phyloP scores from a whole-genome alignment of 2,329 filamentous ascomycete genomes.

The Zasmidium angulare region DNA sequence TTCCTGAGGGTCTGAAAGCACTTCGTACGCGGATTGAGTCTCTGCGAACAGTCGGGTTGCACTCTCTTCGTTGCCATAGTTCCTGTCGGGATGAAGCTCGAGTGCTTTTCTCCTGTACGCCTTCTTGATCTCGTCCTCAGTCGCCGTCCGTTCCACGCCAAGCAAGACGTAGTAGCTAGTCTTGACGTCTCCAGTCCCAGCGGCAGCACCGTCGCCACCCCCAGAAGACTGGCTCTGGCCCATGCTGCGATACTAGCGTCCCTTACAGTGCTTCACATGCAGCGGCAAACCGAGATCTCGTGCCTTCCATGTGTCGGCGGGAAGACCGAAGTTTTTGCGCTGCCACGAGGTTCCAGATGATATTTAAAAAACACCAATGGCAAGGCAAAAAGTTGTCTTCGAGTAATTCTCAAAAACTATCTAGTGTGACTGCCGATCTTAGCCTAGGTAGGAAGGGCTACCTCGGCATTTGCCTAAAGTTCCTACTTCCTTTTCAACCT shows the following conservation, averaged over 20 bases:
- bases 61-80: constrained; percentile 79
- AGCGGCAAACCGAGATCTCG: not conserved
- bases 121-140: constrained; percentile 90
- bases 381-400: no score
- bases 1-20: constrained; percentile 94
- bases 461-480: no score
- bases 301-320: not conserved
- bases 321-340: not conserved
- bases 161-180: constrained; percentile 86
- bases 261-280: not conserved
- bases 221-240: constrained; percentile 48
- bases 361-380: no score
- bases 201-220: constrained; percentile 20
- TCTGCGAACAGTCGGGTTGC: constrained; percentile 87
- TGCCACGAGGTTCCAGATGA: no score
- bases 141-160: constrained; percentile 68
- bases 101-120: constrained; percentile 89
- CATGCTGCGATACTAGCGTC: constrained; percentile 39
- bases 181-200: constrained; percentile 49
- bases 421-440: no score
- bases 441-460: no score
- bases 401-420: no score
- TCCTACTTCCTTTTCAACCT: no score
- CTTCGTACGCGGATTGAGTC: constrained; percentile 87
- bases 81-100: constrained; percentile 92